Base-by-base conservation (phyloP, 2,329 filamentous ascomycete species). In the Botrytis galanthina region DNA sequence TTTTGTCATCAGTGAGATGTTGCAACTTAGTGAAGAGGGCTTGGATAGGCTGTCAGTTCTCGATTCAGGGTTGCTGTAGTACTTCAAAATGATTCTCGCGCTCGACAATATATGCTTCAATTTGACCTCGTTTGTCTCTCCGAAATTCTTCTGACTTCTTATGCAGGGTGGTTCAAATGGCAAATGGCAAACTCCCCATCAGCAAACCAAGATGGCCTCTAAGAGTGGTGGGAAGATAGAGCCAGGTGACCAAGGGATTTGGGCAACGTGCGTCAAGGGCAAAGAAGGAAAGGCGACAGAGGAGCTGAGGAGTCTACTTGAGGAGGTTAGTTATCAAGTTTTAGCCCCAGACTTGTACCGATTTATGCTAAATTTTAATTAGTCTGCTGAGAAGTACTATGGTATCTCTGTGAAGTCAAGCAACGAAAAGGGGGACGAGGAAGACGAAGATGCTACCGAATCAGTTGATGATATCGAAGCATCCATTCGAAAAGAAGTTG, bases 241-340 rank as follows among this genome's bases (percentile, higher is more conserved):
- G 77, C 84, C 91, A 8, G 92, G 92, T 8, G 91, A 94, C 78
- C 84, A 86, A 70, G 93, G 93, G 8, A 90, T 95, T 74, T 95
- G 92, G 92, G 90, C 91, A 42, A 94, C 92, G 0, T 95, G 92
- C 80, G 89, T 91, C 70, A 88, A 91, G 80, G 88, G 89, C 76
- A 91, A 92, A 84, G 92, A 93, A 82, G 85, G 85, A 60, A 91
- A 90, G 81, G 91, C 92, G 22, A 87, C 92, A 3, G 84, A 86
- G 68, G 93, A 95, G 80, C 85, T 94, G 75, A 86, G 85, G 73
- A 83, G 87, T 74, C 83, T 94, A 35, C 92, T 93, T 78, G 86
- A 91, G 61, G 87, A 92, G 84, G 91, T 92, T 82, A 75, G 84
- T 80, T 22, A 35, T 32, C 51, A 61, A 37, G 35, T 46, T 63